Evolutionary conservation across 768 basidiomycete genomes (phyloP).

Genomic region (Scleroderma citrinum): DNA sequence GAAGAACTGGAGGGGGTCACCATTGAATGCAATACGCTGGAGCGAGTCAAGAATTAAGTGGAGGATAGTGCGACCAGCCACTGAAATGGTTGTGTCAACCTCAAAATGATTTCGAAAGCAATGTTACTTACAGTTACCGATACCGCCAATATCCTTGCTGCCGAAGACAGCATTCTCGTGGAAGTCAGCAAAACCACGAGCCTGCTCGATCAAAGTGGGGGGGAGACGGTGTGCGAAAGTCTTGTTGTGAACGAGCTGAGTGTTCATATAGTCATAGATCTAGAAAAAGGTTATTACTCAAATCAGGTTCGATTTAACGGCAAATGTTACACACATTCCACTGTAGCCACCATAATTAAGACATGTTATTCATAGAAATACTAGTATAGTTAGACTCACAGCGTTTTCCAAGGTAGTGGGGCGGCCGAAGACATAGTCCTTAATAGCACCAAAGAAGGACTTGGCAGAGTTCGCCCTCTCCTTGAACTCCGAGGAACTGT

Average conservation of each 20-base stretch:
- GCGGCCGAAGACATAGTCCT: slow-evolving; percentile 69
- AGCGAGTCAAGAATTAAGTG: slow-evolving; percentile 66
- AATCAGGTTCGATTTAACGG: no score
- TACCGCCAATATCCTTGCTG: slow-evolving; percentile 49
- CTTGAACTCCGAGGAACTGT: slow-evolving; percentile 64
- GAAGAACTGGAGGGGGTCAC: slow-evolving; percentile 74
- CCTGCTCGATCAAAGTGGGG: slow-evolving; percentile 72
- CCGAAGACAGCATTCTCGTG: slow-evolving; percentile 78
- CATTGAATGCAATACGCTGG: slow-evolving; percentile 72
- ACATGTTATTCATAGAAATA: slow-evolving; percentile 4
- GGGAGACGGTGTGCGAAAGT: slow-evolving; percentile 75
- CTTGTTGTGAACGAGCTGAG: slow-evolving; percentile 75
- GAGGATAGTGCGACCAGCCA: slow-evolving; percentile 77
- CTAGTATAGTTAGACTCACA: slow-evolving; percentile 33
- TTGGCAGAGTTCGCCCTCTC: slow-evolving; percentile 46
- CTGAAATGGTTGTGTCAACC: slow-evolving; percentile 33
- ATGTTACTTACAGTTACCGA: slow-evolving; percentile 65
- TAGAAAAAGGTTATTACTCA: slow-evolving; percentile 17
- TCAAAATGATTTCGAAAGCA: no score
- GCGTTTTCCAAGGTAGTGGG: slow-evolving; percentile 63
- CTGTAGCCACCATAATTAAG: slow-evolving; percentile 28
- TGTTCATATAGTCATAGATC: slow-evolving; percentile 75
- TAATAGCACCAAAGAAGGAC: slow-evolving; percentile 59
- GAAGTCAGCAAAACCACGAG: slow-evolving; percentile 69
- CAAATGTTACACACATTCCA: slow-evolving; percentile 55